Evolutionary conservation across 2,329 filamentous ascomycete genomes (phyloP), one percentile per base, ranked within the genome.

Genomic region (Trichoderma koningii): DNA sequence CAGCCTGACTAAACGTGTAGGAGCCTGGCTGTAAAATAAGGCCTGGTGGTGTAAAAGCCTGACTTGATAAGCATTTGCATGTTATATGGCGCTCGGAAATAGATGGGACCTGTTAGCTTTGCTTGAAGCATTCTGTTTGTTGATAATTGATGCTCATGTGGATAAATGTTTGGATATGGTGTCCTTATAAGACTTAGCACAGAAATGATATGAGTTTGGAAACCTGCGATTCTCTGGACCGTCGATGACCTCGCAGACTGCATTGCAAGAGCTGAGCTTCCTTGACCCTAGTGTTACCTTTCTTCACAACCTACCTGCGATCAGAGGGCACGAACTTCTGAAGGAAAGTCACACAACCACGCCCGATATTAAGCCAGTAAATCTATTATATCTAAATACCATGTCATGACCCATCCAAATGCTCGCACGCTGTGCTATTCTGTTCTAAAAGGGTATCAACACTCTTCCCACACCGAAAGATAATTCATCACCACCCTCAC

Each of bases 401-500:
- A 23, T 38, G 9, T 38, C 28, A 14, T 38, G 5, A 23, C 7
- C 17, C 14, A 34, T 45, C 34, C 38, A 28, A 26, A 50, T 42
- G 52, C 52, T 26, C 38, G 34, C 52, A 44, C 44, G 52, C 45
- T 14, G 9, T 48, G 15, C 51, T 17, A 55, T 41, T 55, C 19
- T 42, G 26, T 42, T 55, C 19, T 48, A 50, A 26, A 48, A 50
- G 48, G 38, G 38, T 61, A 52, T 50, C 45, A 47, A 42, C 30
- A n/a, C 10, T 38, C 34, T 30, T 21, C 34, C 23, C 38, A 44
- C 38, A 17, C 57, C 52, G 21, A 23, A 23, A 23, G 21, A 23
- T 23, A 42, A 26, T 19, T 7, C 17, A 10, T 23, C 15, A 28
- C 51, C 41, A 60, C 61, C 65, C 50, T 72, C 64, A 70, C 67